Evolutionary conservation across 441 rosid species (phyloP), one percentile per base, ranked within the genome.

Genomic region (Adansonia gregorii): DNA sequence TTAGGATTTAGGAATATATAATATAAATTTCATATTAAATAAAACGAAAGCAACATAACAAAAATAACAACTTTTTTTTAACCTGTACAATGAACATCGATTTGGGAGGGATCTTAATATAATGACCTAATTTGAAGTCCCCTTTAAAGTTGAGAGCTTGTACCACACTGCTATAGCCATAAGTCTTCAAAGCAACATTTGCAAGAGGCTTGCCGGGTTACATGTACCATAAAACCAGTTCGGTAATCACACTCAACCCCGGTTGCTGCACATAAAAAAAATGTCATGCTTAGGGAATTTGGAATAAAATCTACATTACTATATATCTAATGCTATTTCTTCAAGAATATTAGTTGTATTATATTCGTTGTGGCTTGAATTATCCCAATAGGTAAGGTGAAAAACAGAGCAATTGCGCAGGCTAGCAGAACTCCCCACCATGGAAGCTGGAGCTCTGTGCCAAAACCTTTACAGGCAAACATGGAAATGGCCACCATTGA

Each of bases 401-500:
- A 93, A 76, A 92, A 73, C 3, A 93, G 49, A 8, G 94, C 91
- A 46, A 92, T 83, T 67, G 22, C 66, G 41, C 88, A 83, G 0
- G 97, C 90, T 5, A 94, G 84, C n/a, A 90, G 3, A 77, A 94
- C 88, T 64, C 92, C 98, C 97, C 97, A 90, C 97, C 95, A 94
- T 51, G 94, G 97, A 70, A 93, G 89, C 75, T 94, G 97, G 63
- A 93, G 86, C 82, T 88, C 84, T 67, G 76, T 83, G 67, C 67
- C 83, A 68, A 92, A 92, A 54, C 93, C 93, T 86, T 89, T 90
- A 8, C 90, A 81, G 12, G 91, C 81, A 27, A 75, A 76, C 72
- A 95, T 65, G 49, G 96, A 72, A 6, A 92, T 86, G 20, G 27
- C 85, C 4, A 88, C 20, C 4, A 84, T 73, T 20, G 80, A 6